A percentile compares a stretch with the other conserved stretches of the same genome.
phyloP scores from a whole-genome alignment of 1,284 basidiomycete species.

The Prillingera fragicola region DNA sequence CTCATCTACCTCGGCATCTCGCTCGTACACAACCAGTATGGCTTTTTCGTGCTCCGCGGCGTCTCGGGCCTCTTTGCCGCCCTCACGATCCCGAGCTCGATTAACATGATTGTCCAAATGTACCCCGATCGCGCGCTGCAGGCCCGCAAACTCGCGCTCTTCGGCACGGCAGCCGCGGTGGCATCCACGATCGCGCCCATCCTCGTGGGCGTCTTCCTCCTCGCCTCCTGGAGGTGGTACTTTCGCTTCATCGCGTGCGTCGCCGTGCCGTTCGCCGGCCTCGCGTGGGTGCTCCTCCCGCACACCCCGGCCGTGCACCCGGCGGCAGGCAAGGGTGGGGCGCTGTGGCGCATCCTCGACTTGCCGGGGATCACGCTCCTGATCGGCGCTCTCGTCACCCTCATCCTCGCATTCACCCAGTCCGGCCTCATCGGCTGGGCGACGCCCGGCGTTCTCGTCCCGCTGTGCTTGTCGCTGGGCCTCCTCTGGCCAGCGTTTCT shows the following conservation, averaged over 20 bases:
- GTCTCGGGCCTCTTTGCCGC: conserved; percentile 40
- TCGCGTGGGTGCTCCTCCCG: conserved; percentile 40
- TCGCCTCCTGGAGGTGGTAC: conserved; percentile 45
- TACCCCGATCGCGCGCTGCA: conserved; percentile 39
- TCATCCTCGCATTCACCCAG: conserved; percentile 42
- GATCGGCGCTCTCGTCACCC: conserved; percentile 29
- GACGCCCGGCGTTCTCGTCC: conserved; percentile 35
- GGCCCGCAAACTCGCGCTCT: conserved; percentile 40
- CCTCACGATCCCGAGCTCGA: conserved; percentile 40
- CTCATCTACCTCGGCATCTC: conserved; percentile 43
- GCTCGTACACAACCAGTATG: conserved; percentile 43
- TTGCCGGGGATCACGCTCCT: conserved; percentile 34
- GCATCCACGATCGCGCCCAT: conserved; percentile 29
- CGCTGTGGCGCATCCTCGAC: conserved; percentile 38
- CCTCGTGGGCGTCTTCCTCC: conserved; percentile 42
- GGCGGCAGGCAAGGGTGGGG: no score
- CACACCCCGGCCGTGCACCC: no score
- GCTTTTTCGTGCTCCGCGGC: conserved; percentile 44
- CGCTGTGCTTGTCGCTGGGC: conserved; percentile 19
- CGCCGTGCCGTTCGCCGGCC: conserved; percentile 31
- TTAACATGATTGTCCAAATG: conserved; percentile 46
- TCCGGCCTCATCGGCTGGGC: conserved; percentile 36
- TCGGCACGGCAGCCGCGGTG: conserved; percentile 40
- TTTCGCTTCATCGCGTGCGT: conserved; percentile 40
- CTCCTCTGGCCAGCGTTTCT: conserved; percentile 4